phyloP scores from a whole-genome alignment of 2,329 filamentous ascomycete species.

The Cytospora leucostoma region DNA sequence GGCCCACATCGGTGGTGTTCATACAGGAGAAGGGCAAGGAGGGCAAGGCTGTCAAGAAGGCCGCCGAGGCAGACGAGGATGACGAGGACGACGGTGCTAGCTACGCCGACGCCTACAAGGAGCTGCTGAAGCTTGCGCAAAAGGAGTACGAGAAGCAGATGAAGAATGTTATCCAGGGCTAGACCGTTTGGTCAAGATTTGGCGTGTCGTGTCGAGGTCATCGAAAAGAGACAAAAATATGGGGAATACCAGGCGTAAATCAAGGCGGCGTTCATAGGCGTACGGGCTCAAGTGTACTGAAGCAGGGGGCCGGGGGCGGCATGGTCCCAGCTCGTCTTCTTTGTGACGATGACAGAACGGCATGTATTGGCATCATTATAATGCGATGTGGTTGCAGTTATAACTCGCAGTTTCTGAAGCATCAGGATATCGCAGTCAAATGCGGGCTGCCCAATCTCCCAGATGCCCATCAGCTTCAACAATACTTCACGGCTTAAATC shows the following conservation, averaged over 20 bases:
- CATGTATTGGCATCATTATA: conserved; percentile 4
- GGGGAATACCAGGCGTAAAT: conserved; percentile 16
- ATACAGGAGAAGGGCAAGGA: conserved; percentile 60
- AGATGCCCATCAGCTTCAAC: neutral
- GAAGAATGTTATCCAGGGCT: conserved; percentile 31
- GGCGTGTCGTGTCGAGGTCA: conserved; percentile 6
- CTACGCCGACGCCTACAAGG: conserved; percentile 64
- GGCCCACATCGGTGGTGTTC: conserved; percentile 96
- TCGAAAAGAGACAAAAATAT: neutral
- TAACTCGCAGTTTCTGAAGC: neutral
- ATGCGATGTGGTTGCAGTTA: neutral
- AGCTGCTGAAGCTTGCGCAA: conserved; percentile 65
- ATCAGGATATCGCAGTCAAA: neutral
- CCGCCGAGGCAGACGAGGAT: conserved; percentile 47
- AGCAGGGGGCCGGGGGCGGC: conserved; percentile 5
- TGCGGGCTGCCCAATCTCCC: neutral
- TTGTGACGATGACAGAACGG: neutral
- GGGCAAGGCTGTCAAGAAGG: conserved; percentile 48
- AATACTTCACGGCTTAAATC: neutral
- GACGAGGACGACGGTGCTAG: conserved; percentile 56
- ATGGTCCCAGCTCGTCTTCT: conserved; percentile 6
- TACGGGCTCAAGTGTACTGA: conserved; percentile 24
- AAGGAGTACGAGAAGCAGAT: conserved; percentile 64
- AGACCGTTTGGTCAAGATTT: neutral
- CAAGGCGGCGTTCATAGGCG: conserved; percentile 25